phyloP scores from a whole-genome alignment of 139 green algal genomes.

The Gonium pectorale region DNA sequence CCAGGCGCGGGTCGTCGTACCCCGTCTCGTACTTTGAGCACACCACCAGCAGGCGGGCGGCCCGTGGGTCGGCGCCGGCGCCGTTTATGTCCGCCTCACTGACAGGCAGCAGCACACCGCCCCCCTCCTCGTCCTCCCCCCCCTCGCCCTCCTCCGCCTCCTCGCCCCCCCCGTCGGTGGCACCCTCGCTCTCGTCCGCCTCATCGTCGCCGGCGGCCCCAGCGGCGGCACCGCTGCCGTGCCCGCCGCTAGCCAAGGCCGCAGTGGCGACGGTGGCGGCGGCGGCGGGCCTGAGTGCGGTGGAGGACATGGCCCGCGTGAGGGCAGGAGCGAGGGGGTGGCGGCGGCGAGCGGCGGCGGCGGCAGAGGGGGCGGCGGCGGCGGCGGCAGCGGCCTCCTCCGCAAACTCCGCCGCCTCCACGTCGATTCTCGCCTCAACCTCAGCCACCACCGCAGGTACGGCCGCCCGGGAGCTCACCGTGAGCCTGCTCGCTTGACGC shows the following conservation, averaged over 20 bases:
- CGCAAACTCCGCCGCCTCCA: background rate
- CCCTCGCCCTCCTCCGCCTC: no score
- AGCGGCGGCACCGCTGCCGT: background rate
- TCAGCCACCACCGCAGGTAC: background rate
- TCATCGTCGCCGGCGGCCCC: background rate
- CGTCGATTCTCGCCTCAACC: background rate
- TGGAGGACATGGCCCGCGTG: background rate
- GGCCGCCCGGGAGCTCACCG: background rate
- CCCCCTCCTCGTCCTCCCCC: background rate
- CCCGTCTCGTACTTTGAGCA: conserved; percentile 67
- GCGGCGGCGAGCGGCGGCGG: background rate
- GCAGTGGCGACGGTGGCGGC: background rate
- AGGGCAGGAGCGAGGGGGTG: background rate
- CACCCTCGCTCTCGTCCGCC: background rate
- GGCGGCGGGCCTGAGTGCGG: background rate
- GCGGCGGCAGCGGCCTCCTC: background rate
- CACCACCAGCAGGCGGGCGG: conserved; percentile 59
- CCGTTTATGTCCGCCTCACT: conserved; percentile 50
- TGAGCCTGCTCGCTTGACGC: background rate
- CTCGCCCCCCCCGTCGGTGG: background rate
- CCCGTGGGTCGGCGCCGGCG: background rate
- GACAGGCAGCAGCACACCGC: background rate
- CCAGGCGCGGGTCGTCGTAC: conserved; percentile 62
- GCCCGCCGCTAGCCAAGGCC: background rate
- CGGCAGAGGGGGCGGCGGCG: background rate